Percentiles rank a stretch among this genome's conserved stretches.
phyloP scores from a whole-genome alignment of 2,329 filamentous ascomycete species.

The Macrophomina tecta region DNA sequence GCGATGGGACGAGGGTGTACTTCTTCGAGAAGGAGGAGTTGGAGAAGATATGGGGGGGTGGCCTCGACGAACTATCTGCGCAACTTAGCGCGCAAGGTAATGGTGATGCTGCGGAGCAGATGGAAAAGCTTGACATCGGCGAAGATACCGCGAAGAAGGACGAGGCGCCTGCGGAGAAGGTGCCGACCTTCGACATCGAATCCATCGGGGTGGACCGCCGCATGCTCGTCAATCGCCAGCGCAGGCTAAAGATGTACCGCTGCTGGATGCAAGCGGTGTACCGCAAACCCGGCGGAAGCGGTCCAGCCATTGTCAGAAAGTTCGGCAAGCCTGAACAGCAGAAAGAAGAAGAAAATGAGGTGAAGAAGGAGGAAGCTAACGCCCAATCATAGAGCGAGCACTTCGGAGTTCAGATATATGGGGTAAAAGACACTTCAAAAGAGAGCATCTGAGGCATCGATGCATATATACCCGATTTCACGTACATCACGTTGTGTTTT shows the following conservation, averaged over 20 bases:
- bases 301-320: not conserved
- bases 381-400: not conserved
- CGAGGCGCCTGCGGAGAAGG: constrained; percentile 32
- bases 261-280: constrained; percentile 93
- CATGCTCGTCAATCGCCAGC: constrained; percentile 88
- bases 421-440: not conserved
- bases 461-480: constrained; percentile 21
- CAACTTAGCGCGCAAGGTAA: not conserved
- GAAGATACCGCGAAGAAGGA: constrained; percentile 24
- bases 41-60: constrained; percentile 74
- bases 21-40: constrained; percentile 93
- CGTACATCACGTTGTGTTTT: not conserved
- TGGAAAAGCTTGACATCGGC: constrained; percentile 26
- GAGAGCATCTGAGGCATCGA: constrained; percentile 9
- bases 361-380: not conserved
- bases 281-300: constrained; percentile 59
- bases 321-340: not conserved
- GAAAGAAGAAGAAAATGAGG: not conserved
- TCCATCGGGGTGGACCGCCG: constrained; percentile 85
- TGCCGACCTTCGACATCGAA: constrained; percentile 67
- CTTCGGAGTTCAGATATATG: not conserved
- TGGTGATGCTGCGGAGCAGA: constrained; percentile 36
- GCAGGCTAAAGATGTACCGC: constrained; percentile 95
- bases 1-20: constrained; percentile 94
- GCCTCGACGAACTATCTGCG: not conserved